A percentile compares a stretch with the other conserved stretches of the same genome.
Evolutionary conservation across 2,329 filamentous ascomycete genomes (phyloP).

Genomic region (Chalaropsis thielavioides): DNA sequence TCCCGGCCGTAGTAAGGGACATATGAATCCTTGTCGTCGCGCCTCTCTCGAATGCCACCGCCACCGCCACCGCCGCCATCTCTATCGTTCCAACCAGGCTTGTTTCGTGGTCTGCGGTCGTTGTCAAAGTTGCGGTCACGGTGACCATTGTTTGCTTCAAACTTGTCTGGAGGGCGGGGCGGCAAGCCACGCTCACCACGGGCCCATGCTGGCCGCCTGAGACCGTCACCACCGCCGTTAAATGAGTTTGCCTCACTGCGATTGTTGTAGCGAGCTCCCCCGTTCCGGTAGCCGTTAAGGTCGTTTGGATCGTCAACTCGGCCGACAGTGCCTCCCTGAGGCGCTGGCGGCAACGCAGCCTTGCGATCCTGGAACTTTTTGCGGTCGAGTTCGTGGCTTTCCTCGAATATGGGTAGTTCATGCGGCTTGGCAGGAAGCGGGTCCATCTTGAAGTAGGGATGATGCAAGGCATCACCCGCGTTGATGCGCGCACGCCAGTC

Average conservation of each 20-base stretch:
- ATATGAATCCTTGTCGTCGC: slow-evolving; percentile 14
- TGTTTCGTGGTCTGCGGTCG: slow-evolving; percentile 3
- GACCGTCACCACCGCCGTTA: slow-evolving; percentile 14
- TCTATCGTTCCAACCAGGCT: not conserved
- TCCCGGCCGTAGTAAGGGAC: slow-evolving; percentile 19
- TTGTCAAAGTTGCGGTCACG: slow-evolving; percentile 3
- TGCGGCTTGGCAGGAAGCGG: slow-evolving; percentile 69
- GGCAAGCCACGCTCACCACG: slow-evolving; percentile 16
- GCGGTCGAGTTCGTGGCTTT: slow-evolving; percentile 91
- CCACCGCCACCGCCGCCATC: not conserved
- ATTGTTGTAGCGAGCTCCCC: slow-evolving; percentile 29
- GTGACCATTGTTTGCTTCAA: not conserved
- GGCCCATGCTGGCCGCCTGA: slow-evolving; percentile 29
- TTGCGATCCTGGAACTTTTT: slow-evolving; percentile 80
- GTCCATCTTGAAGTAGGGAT: slow-evolving; percentile 72
- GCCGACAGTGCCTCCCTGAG: slow-evolving; percentile 80
- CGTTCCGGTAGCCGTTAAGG: slow-evolving; percentile 29
- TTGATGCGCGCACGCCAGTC: slow-evolving; percentile 85
- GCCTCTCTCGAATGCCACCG: slow-evolving; percentile 1
- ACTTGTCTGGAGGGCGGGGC: slow-evolving; percentile 9
- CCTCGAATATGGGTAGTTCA: slow-evolving; percentile 82
- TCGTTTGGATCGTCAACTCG: slow-evolving; percentile 41
- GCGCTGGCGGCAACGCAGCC: slow-evolving; percentile 72
- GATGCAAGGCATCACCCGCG: slow-evolving; percentile 81
- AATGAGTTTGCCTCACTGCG: slow-evolving; percentile 26